Percentiles rank a stretch among this genome's conserved stretches.
These are phyloP conservation scores for Ustilago hordei DNA, from an alignment of 1,284 basidiomycete genomes.

Conservation along the genomic window DNA sequence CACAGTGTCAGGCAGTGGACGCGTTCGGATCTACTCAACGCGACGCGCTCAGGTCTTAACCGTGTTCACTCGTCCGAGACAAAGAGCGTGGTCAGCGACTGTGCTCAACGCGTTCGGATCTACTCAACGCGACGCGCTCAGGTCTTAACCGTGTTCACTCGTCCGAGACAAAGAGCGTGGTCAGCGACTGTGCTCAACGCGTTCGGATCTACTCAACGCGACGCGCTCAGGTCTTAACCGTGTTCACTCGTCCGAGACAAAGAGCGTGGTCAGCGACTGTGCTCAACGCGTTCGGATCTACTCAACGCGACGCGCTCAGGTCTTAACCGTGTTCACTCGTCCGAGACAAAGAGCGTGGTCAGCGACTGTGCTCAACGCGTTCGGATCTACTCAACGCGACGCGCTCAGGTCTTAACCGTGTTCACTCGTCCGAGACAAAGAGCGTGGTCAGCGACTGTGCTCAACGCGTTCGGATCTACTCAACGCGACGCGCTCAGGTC, in stretches of 20 bases:
- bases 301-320: slow-evolving; percentile 14
- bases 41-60: slow-evolving; percentile 5
- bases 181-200: neutral
- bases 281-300: neutral
- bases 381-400: slow-evolving; percentile 10
- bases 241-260: neutral
- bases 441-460: neutral
- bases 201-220: slow-evolving; percentile 8
- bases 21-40: slow-evolving; percentile 6
- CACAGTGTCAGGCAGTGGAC: neutral
- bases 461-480: neutral
- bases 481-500: slow-evolving; percentile 13
- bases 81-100: neutral
- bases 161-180: neutral
- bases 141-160: neutral
- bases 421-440: neutral
- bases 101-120: neutral
- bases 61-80: neutral
- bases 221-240: neutral
- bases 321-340: neutral
- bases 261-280: neutral
- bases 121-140: slow-evolving; percentile 17
- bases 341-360: neutral
- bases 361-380: neutral
- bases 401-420: neutral